Percentiles rank a stretch among this genome's conserved stretches.
Conservation (phyloP, 768 basidiomycete genomes). For the Pleurotus cornucopiae region DNA sequence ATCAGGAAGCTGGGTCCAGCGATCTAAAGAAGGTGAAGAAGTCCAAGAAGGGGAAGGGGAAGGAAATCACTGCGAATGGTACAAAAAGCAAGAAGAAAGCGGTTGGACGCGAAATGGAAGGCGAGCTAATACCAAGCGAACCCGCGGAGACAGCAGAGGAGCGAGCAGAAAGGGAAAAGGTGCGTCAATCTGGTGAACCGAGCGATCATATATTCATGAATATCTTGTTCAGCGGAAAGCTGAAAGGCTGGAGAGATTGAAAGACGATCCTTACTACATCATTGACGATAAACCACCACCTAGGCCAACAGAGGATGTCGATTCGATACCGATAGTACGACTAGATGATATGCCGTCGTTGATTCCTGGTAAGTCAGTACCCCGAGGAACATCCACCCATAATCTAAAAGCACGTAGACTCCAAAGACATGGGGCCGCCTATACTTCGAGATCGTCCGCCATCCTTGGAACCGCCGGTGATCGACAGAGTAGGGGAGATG, state of each 20-base stretch:
- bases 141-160: constrained; percentile 57
- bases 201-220: neutral
- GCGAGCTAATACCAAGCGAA: constrained; percentile 30
- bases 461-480: constrained; percentile 45
- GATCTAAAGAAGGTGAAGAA: constrained; percentile 49
- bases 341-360: constrained; percentile 69
- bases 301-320: constrained; percentile 57
- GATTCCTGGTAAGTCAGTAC: constrained; percentile 19
- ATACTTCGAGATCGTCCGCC: constrained; percentile 38
- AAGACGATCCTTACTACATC: constrained; percentile 92
- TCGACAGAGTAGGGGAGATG: constrained; percentile 86
- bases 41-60: constrained; percentile 41
- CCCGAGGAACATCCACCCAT: neutral
- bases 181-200: constrained; percentile 25
- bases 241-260: constrained; percentile 69
- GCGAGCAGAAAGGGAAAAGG: constrained; percentile 56
- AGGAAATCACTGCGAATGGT: constrained; percentile 28
- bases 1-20: constrained; percentile 36
- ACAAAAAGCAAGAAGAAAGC: constrained; percentile 18
- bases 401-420: neutral
- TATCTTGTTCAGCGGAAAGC: constrained; percentile 53
- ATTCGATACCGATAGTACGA: constrained; percentile 86
- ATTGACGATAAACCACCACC: constrained; percentile 49
- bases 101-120: constrained; percentile 23
- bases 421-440: constrained; percentile 31